Evolutionary conservation across 768 basidiomycete species (phyloP).

Genomic region (Pleurotus djamor): DNA sequence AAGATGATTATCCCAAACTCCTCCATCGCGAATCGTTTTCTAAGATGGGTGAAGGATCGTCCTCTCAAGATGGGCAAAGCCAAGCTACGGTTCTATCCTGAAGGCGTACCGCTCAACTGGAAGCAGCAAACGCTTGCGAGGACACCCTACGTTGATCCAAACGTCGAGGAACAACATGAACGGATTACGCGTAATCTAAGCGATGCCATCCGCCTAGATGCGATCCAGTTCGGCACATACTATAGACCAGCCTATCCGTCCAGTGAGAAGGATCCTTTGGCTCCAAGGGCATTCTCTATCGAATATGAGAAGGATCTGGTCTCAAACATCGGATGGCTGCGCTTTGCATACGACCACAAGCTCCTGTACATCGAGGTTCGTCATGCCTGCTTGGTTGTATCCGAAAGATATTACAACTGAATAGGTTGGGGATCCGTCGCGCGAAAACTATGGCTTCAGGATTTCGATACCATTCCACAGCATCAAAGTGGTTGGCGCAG

Average conservation of each 20-base stretch:
- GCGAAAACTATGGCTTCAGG: conserved; percentile 46
- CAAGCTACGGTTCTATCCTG: conserved; percentile 33
- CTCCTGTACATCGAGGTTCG: conserved; percentile 57
- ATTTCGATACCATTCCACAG: conserved; percentile 55
- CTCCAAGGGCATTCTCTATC: conserved; percentile 57
- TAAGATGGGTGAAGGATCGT: conserved; percentile 36
- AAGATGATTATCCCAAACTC: conserved; percentile 34
- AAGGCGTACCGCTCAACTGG: conserved; percentile 10
- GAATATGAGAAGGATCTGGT: conserved; percentile 65
- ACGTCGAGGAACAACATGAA: conserved; percentile 47
- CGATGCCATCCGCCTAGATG: conserved; percentile 50
- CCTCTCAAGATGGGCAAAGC: conserved; percentile 39
- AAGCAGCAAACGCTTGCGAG: conserved; percentile 41
- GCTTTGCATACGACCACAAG: conserved; percentile 70
- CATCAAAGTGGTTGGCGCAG: conserved; percentile 59
- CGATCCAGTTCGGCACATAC: conserved; percentile 67
- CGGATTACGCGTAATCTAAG: conserved; percentile 40
- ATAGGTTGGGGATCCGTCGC: conserved; percentile 60
- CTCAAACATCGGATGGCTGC: conserved; percentile 44
- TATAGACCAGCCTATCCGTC: conserved; percentile 35
- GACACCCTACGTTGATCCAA: conserved; percentile 54
- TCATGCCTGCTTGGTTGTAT: conserved; percentile 9
- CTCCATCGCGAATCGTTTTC: conserved; percentile 41
- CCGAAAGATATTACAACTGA: conserved; percentile 2
- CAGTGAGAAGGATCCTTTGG: conserved; percentile 22